Conservation (phyloP, 2,329 filamentous ascomycete genomes). For the Fusarium sambucinum region DNA sequence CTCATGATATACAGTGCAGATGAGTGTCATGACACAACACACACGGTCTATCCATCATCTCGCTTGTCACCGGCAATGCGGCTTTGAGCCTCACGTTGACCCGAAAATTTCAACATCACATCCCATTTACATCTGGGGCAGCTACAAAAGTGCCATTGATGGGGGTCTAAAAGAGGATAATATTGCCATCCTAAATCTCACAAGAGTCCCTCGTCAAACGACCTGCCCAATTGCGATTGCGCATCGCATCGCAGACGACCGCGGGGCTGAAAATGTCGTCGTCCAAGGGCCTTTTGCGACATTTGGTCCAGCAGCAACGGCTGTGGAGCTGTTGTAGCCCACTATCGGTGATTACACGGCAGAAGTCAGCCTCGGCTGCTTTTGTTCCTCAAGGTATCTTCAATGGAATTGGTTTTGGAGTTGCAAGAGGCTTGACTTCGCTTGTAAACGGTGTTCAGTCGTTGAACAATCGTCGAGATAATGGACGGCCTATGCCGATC, state of each 20-base stretch:
- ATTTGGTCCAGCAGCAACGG: slow-evolving; percentile 43
- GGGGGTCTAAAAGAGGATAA: slow-evolving; percentile 36
- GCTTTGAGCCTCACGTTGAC: slow-evolving; percentile 31
- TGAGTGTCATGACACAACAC: slow-evolving; percentile 25
- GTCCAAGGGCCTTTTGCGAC: slow-evolving; percentile 48
- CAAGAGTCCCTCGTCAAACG: slow-evolving; percentile 23
- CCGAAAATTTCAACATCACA: slow-evolving; percentile 44
- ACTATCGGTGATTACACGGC: slow-evolving; percentile 40
- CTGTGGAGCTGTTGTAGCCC: slow-evolving; percentile 45
- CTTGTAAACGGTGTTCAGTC: slow-evolving; percentile 25
- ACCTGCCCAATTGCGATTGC: slow-evolving; percentile 47
- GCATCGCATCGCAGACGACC: slow-evolving; percentile 29
- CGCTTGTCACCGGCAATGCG: slow-evolving; percentile 46
- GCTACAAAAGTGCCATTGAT: slow-evolving; percentile 48
- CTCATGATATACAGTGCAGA: slow-evolving; percentile 37
- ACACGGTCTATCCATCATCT: slow-evolving; percentile 38
- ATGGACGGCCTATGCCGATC: slow-evolving; percentile 36
- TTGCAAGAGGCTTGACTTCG: slow-evolving; percentile 25
- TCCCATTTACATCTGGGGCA: slow-evolving; percentile 22
- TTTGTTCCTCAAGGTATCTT: slow-evolving; percentile 12
- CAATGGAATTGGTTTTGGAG: slow-evolving; percentile 19
- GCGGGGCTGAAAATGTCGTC: slow-evolving; percentile 44
- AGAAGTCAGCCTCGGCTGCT: slow-evolving; percentile 17
- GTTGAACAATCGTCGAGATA: slow-evolving; percentile 35
- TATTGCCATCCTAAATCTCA: slow-evolving; percentile 27